These are phyloP conservation scores for Nigrospora osmanthi DNA, from an alignment of 2,329 filamentous ascomycete species.

Conservation along the genomic window DNA sequence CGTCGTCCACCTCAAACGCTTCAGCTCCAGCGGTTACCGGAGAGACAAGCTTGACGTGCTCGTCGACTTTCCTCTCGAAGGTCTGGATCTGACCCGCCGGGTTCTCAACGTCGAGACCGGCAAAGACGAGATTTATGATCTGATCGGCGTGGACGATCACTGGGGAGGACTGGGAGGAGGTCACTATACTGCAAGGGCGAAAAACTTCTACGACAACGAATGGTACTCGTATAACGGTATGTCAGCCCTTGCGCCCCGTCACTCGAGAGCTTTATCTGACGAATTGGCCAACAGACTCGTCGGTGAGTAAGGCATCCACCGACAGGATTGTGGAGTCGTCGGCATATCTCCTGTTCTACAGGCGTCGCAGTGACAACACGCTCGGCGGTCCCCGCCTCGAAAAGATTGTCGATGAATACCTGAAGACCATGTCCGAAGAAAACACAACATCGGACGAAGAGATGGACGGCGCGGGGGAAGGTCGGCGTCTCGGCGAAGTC, in stretches of 20 bases:
- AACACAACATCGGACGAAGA: conserved; percentile 40
- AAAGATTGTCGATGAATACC: conserved; percentile 57
- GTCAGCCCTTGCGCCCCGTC: conserved; percentile 17
- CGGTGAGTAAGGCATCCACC: conserved; percentile 56
- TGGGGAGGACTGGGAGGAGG: conserved; percentile 89
- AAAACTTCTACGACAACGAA: conserved; percentile 79
- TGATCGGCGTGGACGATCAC: conserved; percentile 94
- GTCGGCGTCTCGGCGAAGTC: conserved; percentile 72
- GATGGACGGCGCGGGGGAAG: conserved; percentile 61
- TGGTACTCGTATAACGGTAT: conserved; percentile 98
- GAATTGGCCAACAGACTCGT: conserved; percentile 53
- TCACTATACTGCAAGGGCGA: conserved; percentile 91
- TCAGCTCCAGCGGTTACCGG: conserved; percentile 75
- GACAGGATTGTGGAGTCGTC: conserved; percentile 61
- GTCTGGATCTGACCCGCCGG: conserved; percentile 71
- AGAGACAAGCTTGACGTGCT: conserved; percentile 86
- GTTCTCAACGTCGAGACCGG: conserved; percentile 74
- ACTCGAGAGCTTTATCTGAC: conserved; percentile 27
- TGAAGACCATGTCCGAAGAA: conserved; percentile 16
- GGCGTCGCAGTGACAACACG: conserved; percentile 67
- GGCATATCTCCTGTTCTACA: conserved; percentile 94
- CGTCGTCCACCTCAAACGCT: conserved; percentile 90
- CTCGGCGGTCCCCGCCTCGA: conserved; percentile 74
- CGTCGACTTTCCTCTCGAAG: conserved; percentile 86
- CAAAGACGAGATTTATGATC: conserved; percentile 80